Conservation (phyloP, 345 rosid species). For the Pistacia atlantica region DNA sequence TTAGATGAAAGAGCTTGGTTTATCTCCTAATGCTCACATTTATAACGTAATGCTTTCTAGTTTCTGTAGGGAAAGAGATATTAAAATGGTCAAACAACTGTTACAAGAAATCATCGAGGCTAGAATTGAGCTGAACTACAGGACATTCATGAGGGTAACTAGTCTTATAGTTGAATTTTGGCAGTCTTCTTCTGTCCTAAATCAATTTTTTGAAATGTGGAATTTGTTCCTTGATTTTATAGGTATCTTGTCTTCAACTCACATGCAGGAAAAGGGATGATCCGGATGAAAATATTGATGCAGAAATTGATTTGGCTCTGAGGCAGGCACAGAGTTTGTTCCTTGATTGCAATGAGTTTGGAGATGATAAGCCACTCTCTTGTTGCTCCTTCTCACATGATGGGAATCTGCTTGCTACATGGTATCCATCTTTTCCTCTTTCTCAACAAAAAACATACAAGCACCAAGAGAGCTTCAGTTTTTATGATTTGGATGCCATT, state of each 20-base stretch:
- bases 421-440: no score
- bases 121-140: conserved; percentile 36
- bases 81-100: no score
- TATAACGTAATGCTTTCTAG: no score
- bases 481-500: no score
- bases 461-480: no score
- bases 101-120: no score
- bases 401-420: no score
- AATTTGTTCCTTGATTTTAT: neutral
- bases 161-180: conserved; percentile 32
- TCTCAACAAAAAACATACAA: no score
- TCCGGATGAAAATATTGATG: conserved; percentile 89
- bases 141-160: conserved; percentile 29
- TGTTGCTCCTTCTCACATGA: no score
- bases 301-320: conserved; percentile 76
- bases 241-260: conserved; percentile 53
- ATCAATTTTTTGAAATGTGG: conserved; percentile 39
- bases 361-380: conserved; percentile 8
- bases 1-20: no score
- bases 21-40: no score
- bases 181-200: conserved; percentile 28
- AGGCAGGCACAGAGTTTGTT: conserved; percentile 59
- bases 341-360: conserved; percentile 85
- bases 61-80: no score
- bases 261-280: conserved; percentile 72